phyloP scores from a whole-genome alignment of 75 land plant genomes.

The Ceratopteris richardii region DNA sequence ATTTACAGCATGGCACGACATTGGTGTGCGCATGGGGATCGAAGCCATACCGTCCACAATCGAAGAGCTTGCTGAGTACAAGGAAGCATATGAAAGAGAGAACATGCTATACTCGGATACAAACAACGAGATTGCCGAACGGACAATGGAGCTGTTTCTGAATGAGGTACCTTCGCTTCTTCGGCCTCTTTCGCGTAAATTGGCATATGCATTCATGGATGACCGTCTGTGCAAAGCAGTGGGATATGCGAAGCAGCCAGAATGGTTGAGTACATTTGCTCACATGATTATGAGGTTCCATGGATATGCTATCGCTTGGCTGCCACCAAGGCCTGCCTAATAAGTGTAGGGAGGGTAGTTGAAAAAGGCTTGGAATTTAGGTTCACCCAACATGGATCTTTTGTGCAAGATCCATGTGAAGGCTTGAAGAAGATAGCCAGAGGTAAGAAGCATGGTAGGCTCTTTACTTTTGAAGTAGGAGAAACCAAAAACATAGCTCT shows the following conservation, averaged over 20 bases:
- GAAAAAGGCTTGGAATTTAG: no score
- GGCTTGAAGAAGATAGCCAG: no score
- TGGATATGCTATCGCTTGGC: background rate
- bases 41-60: slow-evolving; percentile 13
- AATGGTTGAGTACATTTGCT: background rate
- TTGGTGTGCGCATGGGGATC: slow-evolving; percentile 27
- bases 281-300: background rate
- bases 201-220: slow-evolving; percentile 11
- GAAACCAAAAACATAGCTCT: no score
- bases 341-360: no score
- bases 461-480: no score
- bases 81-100: slow-evolving; percentile 6
- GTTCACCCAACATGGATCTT: no score
- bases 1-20: slow-evolving; percentile 18
- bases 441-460: no score
- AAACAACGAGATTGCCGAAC: slow-evolving; percentile 11
- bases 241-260: no score
- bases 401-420: no score
- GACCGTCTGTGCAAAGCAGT: slow-evolving; percentile 12
- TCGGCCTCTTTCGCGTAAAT: background rate
- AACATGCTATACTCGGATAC: slow-evolving; percentile 13
- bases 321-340: background rate
- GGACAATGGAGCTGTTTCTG: slow-evolving; percentile 6
- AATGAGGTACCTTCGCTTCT: background rate
- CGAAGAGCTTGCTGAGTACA: slow-evolving; percentile 12